These are phyloP conservation scores for Trichopus zeylanicus DNA, from an alignment of 116 monocot species.

Conservation along the genomic window DNA sequence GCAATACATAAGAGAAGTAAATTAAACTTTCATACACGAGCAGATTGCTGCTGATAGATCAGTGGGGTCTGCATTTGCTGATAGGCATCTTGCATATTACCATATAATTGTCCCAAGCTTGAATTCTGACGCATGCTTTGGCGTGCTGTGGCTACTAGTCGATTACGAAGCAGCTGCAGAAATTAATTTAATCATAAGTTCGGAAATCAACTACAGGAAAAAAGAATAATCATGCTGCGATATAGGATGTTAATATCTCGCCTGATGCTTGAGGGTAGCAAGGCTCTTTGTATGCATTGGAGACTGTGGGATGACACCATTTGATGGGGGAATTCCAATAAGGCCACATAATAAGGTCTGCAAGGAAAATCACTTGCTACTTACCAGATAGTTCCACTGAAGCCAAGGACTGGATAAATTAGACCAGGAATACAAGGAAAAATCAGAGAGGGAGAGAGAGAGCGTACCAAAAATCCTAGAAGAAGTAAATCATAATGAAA, in stretches of 20 bases:
- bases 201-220: background rate
- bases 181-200: background rate
- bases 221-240: background rate
- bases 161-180: conserved; percentile 49
- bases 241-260: conserved; percentile 8
- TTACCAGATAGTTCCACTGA: too few species aligned
- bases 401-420: too few species aligned
- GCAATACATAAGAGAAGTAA: background rate
- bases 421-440: background rate
- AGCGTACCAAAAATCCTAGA: conserved; percentile 56
- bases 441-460: background rate
- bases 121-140: conserved; percentile 47
- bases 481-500: conserved; percentile 80
- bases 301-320: conserved; percentile 84
- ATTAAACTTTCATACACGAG: conserved; percentile 21
- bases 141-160: conserved; percentile 40
- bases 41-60: conserved; percentile 48
- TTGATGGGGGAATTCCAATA: conserved; percentile 69
- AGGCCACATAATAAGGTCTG: conserved; percentile 79
- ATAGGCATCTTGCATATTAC: conserved; percentile 69
- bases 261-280: conserved; percentile 81
- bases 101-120: conserved; percentile 61
- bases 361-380: too few species aligned
- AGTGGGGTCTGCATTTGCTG: conserved; percentile 77
- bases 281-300: conserved; percentile 84